phyloP scores from a whole-genome alignment of 768 basidiomycete species.

The Fibroporia radiculosa region DNA sequence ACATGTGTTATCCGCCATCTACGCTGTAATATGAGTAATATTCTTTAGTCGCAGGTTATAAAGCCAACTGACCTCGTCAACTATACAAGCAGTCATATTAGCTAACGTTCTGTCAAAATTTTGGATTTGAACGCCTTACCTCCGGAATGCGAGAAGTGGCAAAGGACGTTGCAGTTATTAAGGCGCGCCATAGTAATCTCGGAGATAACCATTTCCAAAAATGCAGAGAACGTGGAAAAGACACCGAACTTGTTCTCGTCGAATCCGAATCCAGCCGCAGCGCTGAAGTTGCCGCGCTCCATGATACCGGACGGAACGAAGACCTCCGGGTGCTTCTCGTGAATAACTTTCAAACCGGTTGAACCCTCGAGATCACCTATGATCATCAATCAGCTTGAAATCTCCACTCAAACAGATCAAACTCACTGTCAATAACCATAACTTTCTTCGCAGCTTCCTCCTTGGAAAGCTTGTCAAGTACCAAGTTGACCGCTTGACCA shows the following conservation, averaged over 20 bases:
- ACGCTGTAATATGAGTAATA: constrained; percentile 3
- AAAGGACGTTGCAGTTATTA: constrained; percentile 82
- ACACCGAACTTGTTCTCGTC: constrained; percentile 77
- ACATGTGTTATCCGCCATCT: constrained; percentile 54
- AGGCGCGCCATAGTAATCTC: constrained; percentile 91
- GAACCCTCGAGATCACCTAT: constrained; percentile 82
- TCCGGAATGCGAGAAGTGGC: constrained; percentile 87
- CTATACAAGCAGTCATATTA: constrained; percentile 24
- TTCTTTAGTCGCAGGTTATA: neutral
- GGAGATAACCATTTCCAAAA: constrained; percentile 86
- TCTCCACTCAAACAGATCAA: neutral
- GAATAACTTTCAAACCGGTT: constrained; percentile 81
- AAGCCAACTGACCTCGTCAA: constrained; percentile 41
- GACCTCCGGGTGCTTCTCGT: constrained; percentile 85
- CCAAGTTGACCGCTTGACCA: constrained; percentile 75
- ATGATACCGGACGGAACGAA: constrained; percentile 74
- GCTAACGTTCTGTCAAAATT: no score
- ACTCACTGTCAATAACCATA: constrained; percentile 80
- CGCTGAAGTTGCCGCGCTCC: constrained; percentile 26
- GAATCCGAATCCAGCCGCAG: constrained; percentile 66
- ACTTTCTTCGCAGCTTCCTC: constrained; percentile 75
- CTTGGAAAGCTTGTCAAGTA: constrained; percentile 66
- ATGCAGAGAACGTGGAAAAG: constrained; percentile 87
- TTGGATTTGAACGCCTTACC: constrained; percentile 31
- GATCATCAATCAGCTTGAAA: neutral